A percentile compares a stretch with the other conserved stretches of the same genome.
Conservation (phyloP, 2,329 filamentous ascomycete species). For the Celoporthe dispersa region DNA sequence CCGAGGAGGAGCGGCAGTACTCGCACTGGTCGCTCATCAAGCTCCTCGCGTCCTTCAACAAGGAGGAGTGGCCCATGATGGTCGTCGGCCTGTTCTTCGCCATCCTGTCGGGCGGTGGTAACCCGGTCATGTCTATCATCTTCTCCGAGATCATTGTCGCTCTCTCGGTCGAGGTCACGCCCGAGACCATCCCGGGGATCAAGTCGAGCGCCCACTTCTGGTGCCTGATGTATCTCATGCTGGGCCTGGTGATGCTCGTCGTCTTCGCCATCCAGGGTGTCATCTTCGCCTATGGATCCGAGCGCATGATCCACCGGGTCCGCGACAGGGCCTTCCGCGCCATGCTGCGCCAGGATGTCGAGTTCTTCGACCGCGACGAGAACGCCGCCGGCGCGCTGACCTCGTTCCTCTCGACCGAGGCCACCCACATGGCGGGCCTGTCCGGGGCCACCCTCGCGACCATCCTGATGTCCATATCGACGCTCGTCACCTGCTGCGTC, state of each 20-base stretch:
- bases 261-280: conserved; percentile 71
- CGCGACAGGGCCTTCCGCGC: conserved; percentile 81
- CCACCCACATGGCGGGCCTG: conserved; percentile 85
- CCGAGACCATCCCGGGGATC: conserved; percentile 57
- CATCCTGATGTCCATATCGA: conserved; percentile 78
- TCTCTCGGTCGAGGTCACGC: conserved; percentile 59
- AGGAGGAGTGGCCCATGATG: conserved; percentile 73
- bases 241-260: conserved; percentile 75
- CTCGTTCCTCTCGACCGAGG: conserved; percentile 86
- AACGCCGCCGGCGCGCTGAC: conserved; percentile 89
- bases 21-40: conserved; percentile 76
- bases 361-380: conserved; percentile 87
- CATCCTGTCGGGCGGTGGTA: conserved; percentile 78
- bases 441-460: conserved; percentile 88
- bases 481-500: conserved; percentile 73
- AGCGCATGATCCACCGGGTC: conserved; percentile 81
- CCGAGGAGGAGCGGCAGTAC: conserved; percentile 62
- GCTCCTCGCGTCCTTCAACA: conserved; percentile 81
- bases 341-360: conserved; percentile 90
- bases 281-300: conserved; percentile 83
- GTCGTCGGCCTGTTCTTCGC: conserved; percentile 72
- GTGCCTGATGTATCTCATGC: conserved; percentile 86
- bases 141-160: conserved; percentile 86
- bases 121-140: conserved; percentile 68
- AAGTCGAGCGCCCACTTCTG: conserved; percentile 80